phyloP scores from a whole-genome alignment of 1,284 basidiomycete species.

The Irpex sp. region DNA sequence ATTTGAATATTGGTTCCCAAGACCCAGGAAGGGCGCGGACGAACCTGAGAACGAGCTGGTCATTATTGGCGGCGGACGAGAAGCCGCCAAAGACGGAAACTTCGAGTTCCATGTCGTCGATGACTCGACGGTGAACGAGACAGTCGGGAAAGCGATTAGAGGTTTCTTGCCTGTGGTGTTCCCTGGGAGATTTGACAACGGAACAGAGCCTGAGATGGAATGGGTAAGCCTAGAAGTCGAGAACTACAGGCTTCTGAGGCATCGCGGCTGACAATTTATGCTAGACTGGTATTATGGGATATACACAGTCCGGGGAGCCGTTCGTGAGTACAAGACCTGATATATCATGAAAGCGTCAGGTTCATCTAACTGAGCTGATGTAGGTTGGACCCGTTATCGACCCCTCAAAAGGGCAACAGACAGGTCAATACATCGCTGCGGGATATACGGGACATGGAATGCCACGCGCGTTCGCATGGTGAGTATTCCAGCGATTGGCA shows the following conservation, averaged over 20 bases:
- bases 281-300: constrained; percentile 89
- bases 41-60: constrained; percentile 56
- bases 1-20: constrained; percentile 86
- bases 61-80: constrained; percentile 80
- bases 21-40: constrained; percentile 31
- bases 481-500: constrained; percentile 25
- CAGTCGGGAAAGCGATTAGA: constrained; percentile 58
- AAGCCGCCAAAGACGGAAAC: constrained; percentile 42
- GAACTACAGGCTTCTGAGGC: no score
- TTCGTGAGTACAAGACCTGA: constrained; percentile 56
- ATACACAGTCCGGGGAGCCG: constrained; percentile 70
- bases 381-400: constrained; percentile 75
- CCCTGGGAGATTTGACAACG: constrained; percentile 57
- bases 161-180: constrained; percentile 70
- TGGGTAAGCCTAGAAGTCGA: constrained; percentile 59
- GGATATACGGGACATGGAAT: constrained; percentile 87
- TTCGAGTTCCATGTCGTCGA: constrained; percentile 69
- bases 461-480: constrained; percentile 83
- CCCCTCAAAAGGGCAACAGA: constrained; percentile 32
- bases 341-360: not conserved
- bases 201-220: constrained; percentile 71
- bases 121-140: constrained; percentile 62
- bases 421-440: constrained; percentile 79
- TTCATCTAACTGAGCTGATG: not conserved
- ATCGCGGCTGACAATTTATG: no score